Evolutionary conservation across 2,329 filamentous ascomycete genomes (phyloP), one percentile per base, ranked within the genome.

Genomic region (Arthroderma sp.): DNA sequence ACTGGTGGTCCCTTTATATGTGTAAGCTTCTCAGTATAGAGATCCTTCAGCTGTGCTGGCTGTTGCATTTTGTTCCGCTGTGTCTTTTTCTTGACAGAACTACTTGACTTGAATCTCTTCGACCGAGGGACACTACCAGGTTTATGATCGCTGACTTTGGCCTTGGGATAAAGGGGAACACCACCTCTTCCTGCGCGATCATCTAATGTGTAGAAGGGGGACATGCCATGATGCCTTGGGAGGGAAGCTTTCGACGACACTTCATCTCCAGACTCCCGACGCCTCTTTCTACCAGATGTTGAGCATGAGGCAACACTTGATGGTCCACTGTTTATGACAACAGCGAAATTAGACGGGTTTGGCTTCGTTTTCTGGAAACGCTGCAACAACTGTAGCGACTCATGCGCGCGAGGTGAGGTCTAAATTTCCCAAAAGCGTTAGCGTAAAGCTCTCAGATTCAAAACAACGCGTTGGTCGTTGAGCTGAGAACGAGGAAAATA

Each of bases 1-100:
- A 65, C 56, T 0, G 42, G 11, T 1, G 63, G 63, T 0, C 65
- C 63, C 5, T 54, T 42, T 11, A 57, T 59, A 15, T 34, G 41
- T 0, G 41, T 28, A 1, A 63, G 45, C 37, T 61, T 63, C 15
- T 51, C 43, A 3, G 29, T 29, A 30, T 55, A 37, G 1, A 63
- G 47, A 7, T 10, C 10, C 11, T 43, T 33, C 15, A 43, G 33
- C 2, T 34, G 32, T 8, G 11, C 32, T 34, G 32, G 32, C 32
- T 34, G 8, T 2, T 34, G 8, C 8, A 3, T 34, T 34, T 3
- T 34, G 15, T 22, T 22, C 15, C 15, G 15, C 15, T 22, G 15
- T 22, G 3, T 22, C 15, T 22, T 22, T 3, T 22, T 22, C 15
- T 22, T 22, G 15, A 22, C 15, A 22, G 15, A 22, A 22, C 15